Base-by-base conservation (phyloP, 2,329 filamentous ascomycete genomes). In the Xylariomycetidae sp. region DNA sequence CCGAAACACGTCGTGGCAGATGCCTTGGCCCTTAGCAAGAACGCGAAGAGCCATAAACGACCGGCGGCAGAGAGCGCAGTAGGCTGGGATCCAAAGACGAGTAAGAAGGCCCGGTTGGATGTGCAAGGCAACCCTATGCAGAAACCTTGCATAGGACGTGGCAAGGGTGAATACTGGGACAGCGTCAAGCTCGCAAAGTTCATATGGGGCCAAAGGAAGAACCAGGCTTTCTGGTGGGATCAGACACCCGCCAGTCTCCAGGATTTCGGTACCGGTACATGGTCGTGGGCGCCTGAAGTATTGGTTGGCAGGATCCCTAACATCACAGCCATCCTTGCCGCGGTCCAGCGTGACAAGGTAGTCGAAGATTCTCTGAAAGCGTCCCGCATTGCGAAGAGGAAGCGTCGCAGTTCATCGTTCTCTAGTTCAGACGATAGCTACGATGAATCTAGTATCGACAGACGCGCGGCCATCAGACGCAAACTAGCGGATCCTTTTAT, bases 1-100 rank as follows among this genome's bases (percentile, higher is more conserved):
- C 43, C 48, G 5, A 39, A 37, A 19, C 51, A 49, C n/a, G 37
- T 52, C 10, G 57, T 65, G 48, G 43, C 45, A 31, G 52, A 45
- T 18, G 39, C n/a, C n/a, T n/a, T n/a, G n/a, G n/a, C n/a, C n/a
- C n/a, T 47, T 6, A 30, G 43, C n/a, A 31, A 38, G 15, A 33
- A 39, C 25, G 29, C 34, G 17, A 25, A 29, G n/a, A 31, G 29
- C 18, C 31, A 34, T 10, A 52, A 53, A 30, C 42, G 49, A 13
- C 32, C 29, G 10, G 22, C 24, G 5, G 44, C 47, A 29, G 43
- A 54, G 34, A 32, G n/a, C n/a, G n/a, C n/a, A 50, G 37, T 32
- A 44, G 40, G 19, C 19, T 10, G 31, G 34, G n/a, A 43, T 37
- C 13, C 40, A 37, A 31, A 25, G 16, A 30, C 35, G 3, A 18